These are phyloP conservation scores for Collybia sp. DNA, from an alignment of 768 basidiomycete genomes.

Conservation along the genomic window DNA sequence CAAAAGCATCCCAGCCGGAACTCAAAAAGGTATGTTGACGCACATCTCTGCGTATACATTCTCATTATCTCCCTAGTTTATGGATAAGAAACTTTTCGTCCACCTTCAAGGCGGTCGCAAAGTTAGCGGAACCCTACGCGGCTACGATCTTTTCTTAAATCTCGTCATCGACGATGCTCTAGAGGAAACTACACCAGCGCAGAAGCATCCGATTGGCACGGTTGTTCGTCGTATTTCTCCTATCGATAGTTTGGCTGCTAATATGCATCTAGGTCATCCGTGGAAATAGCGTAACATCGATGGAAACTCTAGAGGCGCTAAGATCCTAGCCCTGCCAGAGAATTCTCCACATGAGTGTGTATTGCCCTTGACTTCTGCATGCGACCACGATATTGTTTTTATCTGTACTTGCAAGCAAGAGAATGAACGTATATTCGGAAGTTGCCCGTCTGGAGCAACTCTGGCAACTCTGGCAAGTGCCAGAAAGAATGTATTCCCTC, in stretches of 20 bases:
- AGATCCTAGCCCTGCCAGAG: slow-evolving; percentile 24
- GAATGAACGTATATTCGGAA: no score
- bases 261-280: slow-evolving; percentile 72
- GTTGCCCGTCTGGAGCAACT: no score
- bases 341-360: no score
- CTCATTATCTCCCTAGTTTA: slow-evolving; percentile 57
- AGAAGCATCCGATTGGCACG: slow-evolving; percentile 88
- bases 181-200: slow-evolving; percentile 87
- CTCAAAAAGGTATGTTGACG: slow-evolving; percentile 85
- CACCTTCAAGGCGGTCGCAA: slow-evolving; percentile 93
- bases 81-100: slow-evolving; percentile 97
- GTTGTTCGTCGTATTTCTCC: slow-evolving; percentile 55
- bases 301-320: slow-evolving; percentile 80
- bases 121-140: slow-evolving; percentile 91
- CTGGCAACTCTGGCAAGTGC: no score
- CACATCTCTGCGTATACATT: slow-evolving; percentile 1
- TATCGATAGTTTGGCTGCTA: slow-evolving; percentile 3
- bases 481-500: no score
- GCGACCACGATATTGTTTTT: no score
- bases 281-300: slow-evolving; percentile 93
- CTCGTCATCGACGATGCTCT: slow-evolving; percentile 93
- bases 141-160: slow-evolving; percentile 98
- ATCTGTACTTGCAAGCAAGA: no score
- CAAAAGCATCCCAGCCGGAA: slow-evolving; percentile 94
- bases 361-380: no score